Base-by-base conservation (phyloP, 2,329 filamentous ascomycete genomes). In the Fusarium bactridioides region DNA sequence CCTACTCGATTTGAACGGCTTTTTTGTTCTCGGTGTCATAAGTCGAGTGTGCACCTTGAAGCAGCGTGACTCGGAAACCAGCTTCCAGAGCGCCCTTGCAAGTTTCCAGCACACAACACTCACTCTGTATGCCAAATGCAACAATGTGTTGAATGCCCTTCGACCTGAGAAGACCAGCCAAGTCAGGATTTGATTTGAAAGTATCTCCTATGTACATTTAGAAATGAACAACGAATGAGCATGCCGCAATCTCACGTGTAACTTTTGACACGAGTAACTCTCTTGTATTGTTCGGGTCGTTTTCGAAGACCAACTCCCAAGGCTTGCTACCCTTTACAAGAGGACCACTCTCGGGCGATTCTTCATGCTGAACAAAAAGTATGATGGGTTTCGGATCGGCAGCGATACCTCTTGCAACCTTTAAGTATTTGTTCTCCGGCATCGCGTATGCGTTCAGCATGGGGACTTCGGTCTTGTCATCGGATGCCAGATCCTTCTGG, bases 321-420 rank as follows among this genome's bases (percentile, higher is more conserved):
- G 60, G 31, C 5, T 64, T 50, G 31, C 38, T 65, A 27, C 65
- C 67, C 40, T 38, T 64, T 11, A 69, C 44, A 21, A 70, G 27
- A 13, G 48, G 35, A 13, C 60, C 65, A n/a, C 35, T 38, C 19
- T 69, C 50, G 11, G 67, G 48, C 10, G 38, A 9, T 33, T 69
- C 67, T n/a, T 69, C 67, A 38, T 70, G 67, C 25, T 70, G 67
- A n/a, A 70, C 65, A 44, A 70, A 70, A 15, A 65, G 50, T 13
- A 70, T 69, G 10, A 65, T 16, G 7, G 59, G 54, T 27, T 54
- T 45, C 19, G 31, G 27, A 18, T 37, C n/a, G 19, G 23, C 25
- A 37, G 25, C 10, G 15, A 60, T 40, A 11, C 33, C 40, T 61
- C 67, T 55, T n/a, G 37, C 29, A 29, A 38, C 27, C 18, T 25